Percentiles rank a stretch among this genome's conserved stretches.
Evolutionary conservation across 1,139 yeast genomes (phyloP).

Genomic region (Sugiyamaella castrensis): DNA sequence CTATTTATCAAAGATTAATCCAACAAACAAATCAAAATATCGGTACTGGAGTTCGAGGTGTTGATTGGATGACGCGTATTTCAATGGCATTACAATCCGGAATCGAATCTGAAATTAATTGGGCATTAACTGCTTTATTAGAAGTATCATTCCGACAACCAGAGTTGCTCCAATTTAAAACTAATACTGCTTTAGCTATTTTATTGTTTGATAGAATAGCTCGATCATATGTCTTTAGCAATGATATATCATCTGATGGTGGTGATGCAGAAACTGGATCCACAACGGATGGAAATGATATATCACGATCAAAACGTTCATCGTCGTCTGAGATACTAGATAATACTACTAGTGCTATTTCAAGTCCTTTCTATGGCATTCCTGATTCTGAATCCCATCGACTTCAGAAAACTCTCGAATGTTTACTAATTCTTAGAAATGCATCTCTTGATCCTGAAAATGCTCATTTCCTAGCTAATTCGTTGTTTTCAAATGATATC

Average conservation of each 20-base stretch:
- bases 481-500: constrained; percentile 34
- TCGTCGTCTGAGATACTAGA: too few species aligned
- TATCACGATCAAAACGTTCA: too few species aligned
- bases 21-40: constrained; percentile 15
- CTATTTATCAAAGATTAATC: constrained; percentile 23
- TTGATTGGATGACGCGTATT: constrained; percentile 49
- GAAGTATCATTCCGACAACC: constrained; percentile 54
- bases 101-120: constrained; percentile 56
- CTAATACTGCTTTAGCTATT: constrained; percentile 39
- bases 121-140: constrained; percentile 63
- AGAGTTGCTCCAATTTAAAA: constrained; percentile 48
- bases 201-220: constrained; percentile 12
- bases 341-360: too few species aligned
- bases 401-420: constrained; percentile 54
- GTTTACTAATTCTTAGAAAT: constrained; percentile 72
- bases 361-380: constrained; percentile 14
- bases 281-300: not conserved
- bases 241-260: too few species aligned
- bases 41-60: constrained; percentile 34
- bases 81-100: constrained; percentile 62
- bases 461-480: constrained; percentile 72
- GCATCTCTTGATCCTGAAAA: constrained; percentile 77
- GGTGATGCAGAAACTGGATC: constrained; percentile 11
- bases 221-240: constrained; percentile 4
- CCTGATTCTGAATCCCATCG: constrained; percentile 32